Percentiles rank a stretch among this genome's conserved stretches.
phyloP scores from a whole-genome alignment of 306 rosid genomes.

The Acacia melanoxylon region DNA sequence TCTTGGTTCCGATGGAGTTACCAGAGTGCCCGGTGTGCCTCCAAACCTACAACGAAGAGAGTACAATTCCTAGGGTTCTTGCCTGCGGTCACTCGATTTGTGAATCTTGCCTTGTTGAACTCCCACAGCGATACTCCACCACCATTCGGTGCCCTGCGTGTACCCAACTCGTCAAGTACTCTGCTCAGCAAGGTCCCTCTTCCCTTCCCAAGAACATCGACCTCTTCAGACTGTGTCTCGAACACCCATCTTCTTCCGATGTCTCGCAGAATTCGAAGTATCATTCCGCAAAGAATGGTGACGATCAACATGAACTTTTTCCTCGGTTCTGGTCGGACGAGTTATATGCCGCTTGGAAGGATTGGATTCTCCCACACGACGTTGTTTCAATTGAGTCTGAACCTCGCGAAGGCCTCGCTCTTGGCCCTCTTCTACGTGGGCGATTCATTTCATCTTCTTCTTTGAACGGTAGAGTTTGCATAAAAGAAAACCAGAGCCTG shows the following conservation, averaged over 20 bases:
- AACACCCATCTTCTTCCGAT: conserved; percentile 16
- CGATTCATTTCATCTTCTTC: conserved; percentile 32
- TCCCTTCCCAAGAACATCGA: conserved; percentile 93
- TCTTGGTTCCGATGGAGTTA: conserved; percentile 46
- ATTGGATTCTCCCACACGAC: conserved; percentile 59
- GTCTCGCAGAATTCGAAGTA: conserved; percentile 24
- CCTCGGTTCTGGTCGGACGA: conserved; percentile 71
- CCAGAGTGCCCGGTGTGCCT: conserved; percentile 96
- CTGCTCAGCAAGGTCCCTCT: conserved; percentile 61
- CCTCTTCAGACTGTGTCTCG: conserved; percentile 63
- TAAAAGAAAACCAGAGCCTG: conserved; percentile 42
- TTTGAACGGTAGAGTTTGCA: conserved; percentile 40
- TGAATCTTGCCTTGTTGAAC: conserved; percentile 59
- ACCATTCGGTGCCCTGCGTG: conserved; percentile 91
- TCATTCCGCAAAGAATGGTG: conserved; percentile 6
- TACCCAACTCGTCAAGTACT: conserved; percentile 70
- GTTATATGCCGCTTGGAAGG: conserved; percentile 65
- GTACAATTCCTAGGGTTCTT: conserved; percentile 68
- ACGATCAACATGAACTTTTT: conserved; percentile 13
- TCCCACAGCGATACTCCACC: conserved; percentile 56
- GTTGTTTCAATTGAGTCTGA: conserved; percentile 42
- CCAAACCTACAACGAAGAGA: conserved; percentile 60
- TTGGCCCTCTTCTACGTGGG: conserved; percentile 32
- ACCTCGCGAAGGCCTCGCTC: conserved; percentile 7
- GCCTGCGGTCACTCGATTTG: conserved; percentile 79